Evolutionary conservation across 352 stramenopile species (phyloP), one percentile per base, ranked within the genome.

Genomic region (Globisporangium paddicum): DNA sequence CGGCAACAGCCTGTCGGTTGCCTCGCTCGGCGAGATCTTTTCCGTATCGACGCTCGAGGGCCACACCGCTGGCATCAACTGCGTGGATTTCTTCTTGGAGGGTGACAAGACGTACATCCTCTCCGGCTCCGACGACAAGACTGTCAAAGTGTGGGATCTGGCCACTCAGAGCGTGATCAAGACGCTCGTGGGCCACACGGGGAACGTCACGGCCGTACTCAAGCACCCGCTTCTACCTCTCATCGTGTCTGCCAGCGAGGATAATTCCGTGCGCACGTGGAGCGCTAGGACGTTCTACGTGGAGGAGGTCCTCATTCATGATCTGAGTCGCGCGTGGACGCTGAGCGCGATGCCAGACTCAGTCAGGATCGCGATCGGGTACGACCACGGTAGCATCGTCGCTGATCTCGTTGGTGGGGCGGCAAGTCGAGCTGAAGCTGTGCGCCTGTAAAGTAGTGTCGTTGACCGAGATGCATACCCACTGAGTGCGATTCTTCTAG

Each of bases 331-430:
- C 18, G 40, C 40, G n/a, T 45, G 40, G 40, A 25, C 16, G 18
- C 14, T 45, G 16, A 23, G 40, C 40, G 40, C 40, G 41, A 6
- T 26, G n/a, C 41, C 41, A 23, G 41, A 9, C n/a, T 47, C 41
- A 21, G 21, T 21, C 7, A 28, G n/a, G n/a, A 47, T 47, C 41
- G 41, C 19, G 41, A 47, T 47, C n/a, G 41, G 41, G n/a, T 47
- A 47, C 41, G 41, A 47, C 41, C 41, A 47, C 41, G 41, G 41
- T 11, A 47, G 41, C 41, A 19, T 47, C 41, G 21, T 47, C n/a
- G 41, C 7, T 1, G 41, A 47, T 11, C 11, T 47, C 6, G 19
- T 5, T 47, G 8, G 19, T n/a, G 37, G 41, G 7, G 41, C 26
- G 3, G 41, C 21, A 9, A 47, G n/a, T 47, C 41, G 41, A 13